Evolutionary conservation across 805 yeast species (phyloP).

Genomic region (Ogataea corticis): DNA sequence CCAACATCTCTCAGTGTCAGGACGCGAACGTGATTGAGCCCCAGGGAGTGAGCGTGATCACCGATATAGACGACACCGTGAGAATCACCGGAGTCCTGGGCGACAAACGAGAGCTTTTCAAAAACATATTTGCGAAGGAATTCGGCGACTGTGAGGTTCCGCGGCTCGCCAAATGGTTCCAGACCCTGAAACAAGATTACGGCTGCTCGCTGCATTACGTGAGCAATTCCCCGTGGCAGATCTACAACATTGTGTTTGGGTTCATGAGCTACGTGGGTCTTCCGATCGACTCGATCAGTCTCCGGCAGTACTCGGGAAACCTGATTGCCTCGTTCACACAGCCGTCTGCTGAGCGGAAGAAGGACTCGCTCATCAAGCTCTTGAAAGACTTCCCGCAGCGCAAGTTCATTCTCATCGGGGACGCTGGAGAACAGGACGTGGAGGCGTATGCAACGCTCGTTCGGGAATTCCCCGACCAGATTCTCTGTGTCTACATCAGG

Average conservation of each 20-base stretch:
- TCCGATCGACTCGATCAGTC: constrained; percentile 81
- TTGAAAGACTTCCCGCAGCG: constrained; percentile 73
- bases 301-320: constrained; percentile 86
- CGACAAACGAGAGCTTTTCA: constrained; percentile 79
- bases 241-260: constrained; percentile 59
- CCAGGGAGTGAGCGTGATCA: constrained; percentile 69
- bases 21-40: constrained; percentile 42
- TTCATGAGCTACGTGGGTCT: constrained; percentile 56
- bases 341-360: constrained; percentile 82
- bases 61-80: constrained; percentile 94
- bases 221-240: constrained; percentile 93
- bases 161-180: constrained; percentile 73
- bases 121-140: constrained; percentile 71
- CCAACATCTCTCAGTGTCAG: constrained; percentile 46
- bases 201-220: constrained; percentile 78
- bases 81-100: constrained; percentile 88
- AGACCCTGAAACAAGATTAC: constrained; percentile 41
- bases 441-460: constrained; percentile 86
- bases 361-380: constrained; percentile 60
- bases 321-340: constrained; percentile 80
- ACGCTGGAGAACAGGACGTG: constrained; percentile 92
- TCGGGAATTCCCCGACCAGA: constrained; percentile 55
- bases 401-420: constrained; percentile 85
- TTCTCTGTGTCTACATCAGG: constrained; percentile 77
- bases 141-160: constrained; percentile 70